These are phyloP conservation scores for Xylaria digitata DNA, from an alignment of 2,329 filamentous ascomycete genomes.

Conservation along the genomic window DNA sequence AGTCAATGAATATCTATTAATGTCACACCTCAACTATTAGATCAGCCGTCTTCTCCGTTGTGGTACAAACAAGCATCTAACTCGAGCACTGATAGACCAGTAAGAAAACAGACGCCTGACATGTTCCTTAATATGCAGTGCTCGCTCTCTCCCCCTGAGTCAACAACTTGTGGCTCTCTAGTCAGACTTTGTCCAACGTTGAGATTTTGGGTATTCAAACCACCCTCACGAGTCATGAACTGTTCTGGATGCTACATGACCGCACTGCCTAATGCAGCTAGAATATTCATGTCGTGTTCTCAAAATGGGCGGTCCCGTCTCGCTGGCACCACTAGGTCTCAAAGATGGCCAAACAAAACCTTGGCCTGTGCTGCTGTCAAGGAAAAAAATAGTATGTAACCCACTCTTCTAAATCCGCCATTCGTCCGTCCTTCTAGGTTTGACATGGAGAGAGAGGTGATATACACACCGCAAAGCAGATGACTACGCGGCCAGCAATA, in stretches of 20 bases:
- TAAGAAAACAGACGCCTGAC: neutral
- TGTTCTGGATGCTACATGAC: slow-evolving; percentile 19
- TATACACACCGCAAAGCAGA: neutral
- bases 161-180: slow-evolving; percentile 22
- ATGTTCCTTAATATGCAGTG: too few species aligned
- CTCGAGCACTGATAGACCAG: neutral
- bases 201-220: slow-evolving; percentile 21
- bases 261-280: slow-evolving; percentile 34
- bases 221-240: slow-evolving; percentile 27
- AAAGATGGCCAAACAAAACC: slow-evolving; percentile 23
- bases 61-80: slow-evolving; percentile 17
- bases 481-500: neutral
- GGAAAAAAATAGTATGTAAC: neutral
- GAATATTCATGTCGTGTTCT: slow-evolving; percentile 31
- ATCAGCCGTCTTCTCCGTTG: slow-evolving; percentile 25
- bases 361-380: slow-evolving; percentile 25
- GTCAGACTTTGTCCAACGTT: slow-evolving; percentile 23
- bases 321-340: slow-evolving; percentile 37
- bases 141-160: slow-evolving; percentile 28
- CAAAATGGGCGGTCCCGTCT: slow-evolving; percentile 35
- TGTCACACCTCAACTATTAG: slow-evolving; percentile 23
- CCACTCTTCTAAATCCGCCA: slow-evolving; percentile 4
- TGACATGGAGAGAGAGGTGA: neutral
- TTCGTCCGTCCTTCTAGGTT: slow-evolving; percentile 12
- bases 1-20: neutral